Conservation (phyloP, 768 basidiomycete genomes). For the Crassisporium funariophilum region DNA sequence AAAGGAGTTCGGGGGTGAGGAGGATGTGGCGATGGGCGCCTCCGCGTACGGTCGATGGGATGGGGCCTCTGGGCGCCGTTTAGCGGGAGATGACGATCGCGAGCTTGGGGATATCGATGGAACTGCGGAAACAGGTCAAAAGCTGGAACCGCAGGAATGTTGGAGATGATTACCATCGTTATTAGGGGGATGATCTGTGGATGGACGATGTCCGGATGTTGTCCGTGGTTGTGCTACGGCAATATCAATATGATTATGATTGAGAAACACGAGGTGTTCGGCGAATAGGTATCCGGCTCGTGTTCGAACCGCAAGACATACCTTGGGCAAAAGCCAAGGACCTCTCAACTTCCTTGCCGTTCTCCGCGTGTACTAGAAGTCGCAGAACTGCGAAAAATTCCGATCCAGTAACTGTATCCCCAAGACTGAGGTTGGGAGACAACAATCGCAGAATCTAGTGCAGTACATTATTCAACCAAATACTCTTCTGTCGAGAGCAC, state of each 20-base stretch:
- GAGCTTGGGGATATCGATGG: constrained; percentile 19
- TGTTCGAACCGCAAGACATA: constrained; percentile 31
- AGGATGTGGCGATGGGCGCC: constrained; percentile 5
- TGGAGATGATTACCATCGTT: background rate
- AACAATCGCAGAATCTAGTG: constrained; percentile 74
- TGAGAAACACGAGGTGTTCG: background rate
- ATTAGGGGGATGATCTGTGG: no score
- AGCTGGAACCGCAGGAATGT: background rate
- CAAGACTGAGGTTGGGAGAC: constrained; percentile 51
- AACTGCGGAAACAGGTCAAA: constrained; percentile 1
- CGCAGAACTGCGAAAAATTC: constrained; percentile 79
- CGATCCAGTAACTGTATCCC: constrained; percentile 61
- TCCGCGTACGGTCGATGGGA: constrained; percentile 10
- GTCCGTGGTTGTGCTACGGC: background rate
- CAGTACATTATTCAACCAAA: background rate
- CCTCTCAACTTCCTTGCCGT: constrained; percentile 63
- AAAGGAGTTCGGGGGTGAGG: constrained; percentile 2
- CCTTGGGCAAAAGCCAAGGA: constrained; percentile 77
- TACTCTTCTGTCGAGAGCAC: background rate
- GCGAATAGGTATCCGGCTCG: constrained; percentile 1
- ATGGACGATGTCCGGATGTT: no score
- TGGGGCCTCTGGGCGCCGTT: constrained; percentile 22
- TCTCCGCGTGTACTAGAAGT: constrained; percentile 62
- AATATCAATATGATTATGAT: background rate
- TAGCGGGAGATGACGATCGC: constrained; percentile 25